Evolutionary conservation across 306 rosid genomes (phyloP), one percentile per base, ranked within the genome.

Genomic region (Malus fusca): DNA sequence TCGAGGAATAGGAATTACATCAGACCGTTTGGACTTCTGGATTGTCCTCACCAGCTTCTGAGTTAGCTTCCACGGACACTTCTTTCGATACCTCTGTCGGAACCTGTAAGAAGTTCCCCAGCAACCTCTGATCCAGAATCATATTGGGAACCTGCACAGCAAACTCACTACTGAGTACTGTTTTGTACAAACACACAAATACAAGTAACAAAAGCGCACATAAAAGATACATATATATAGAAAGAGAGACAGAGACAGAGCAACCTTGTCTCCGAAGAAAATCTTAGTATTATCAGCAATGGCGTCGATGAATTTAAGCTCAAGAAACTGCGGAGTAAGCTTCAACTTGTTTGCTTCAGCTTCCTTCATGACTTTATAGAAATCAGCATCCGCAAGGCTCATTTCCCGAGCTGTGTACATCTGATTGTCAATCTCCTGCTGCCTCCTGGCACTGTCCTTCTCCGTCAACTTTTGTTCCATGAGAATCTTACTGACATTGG

Each of bases 221-320:
- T 1, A 7, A 37, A 37, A 37, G 42, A 37, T 37, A 37, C 0
- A 37, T 26, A 26, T 26, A 26, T 37, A 37, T 37, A 37, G 42
- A 37, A 7, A 37, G 25, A 17, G 31, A 22, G 17, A 48, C 12
- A 26, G 3, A 15, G 6, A 66, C 55, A n/a, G 68, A 72, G 15
- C 56, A 75, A 87, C 98, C 98, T 95, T 95, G 43, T 95, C 97
- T 28, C 98, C 98, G 37, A 95, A 95, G 93, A 95, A 95, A 75
- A 95, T 95, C 77, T 92, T 90, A 3, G 97, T 92, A 51, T 95
- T 90, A 72, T 84, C 83, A 71, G 98, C 92, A 35, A 95, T 89
- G 80, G 97, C 88, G 77, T 95, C 90, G 2, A 92, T 92, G 69
- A 89, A 95, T 75, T 71, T 90, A 4, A 95, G 96, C 91, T 95